Conservation (phyloP, 2,329 filamentous ascomycete genomes). For the Sphaceloma murrayae region DNA sequence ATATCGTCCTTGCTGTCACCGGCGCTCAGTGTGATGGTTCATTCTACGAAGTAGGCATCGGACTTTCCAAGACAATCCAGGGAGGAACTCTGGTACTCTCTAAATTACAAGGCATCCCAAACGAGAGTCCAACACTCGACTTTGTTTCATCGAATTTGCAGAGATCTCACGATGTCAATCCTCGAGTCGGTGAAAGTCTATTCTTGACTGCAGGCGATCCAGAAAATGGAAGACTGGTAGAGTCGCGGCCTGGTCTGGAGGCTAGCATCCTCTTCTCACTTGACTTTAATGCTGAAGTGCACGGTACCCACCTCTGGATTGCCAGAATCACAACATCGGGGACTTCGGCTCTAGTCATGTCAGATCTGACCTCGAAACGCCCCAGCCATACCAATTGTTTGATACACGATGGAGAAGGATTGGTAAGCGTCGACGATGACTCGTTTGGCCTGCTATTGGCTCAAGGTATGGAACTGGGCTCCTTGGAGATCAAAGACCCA, state of each 20-base stretch:
- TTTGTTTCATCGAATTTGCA: conserved; percentile 28
- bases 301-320: conserved; percentile 31
- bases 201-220: conserved; percentile 36
- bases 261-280: conserved; percentile 25
- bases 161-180: conserved; percentile 19
- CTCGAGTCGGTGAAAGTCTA: conserved; percentile 40
- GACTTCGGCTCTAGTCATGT: background rate
- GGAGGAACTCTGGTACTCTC: conserved; percentile 24
- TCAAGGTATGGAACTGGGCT: background rate
- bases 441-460: background rate
- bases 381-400: background rate
- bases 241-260: conserved; percentile 35
- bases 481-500: background rate
- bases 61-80: conserved; percentile 31
- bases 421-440: conserved; percentile 1
- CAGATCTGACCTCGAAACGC: background rate
- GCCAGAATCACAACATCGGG: background rate
- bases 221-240: conserved; percentile 36
- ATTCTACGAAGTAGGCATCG: background rate
- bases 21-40: background rate
- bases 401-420: background rate
- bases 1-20: background rate
- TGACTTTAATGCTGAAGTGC: conserved; percentile 23
- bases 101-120: conserved; percentile 41
- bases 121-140: conserved; percentile 49